phyloP scores from a whole-genome alignment of 2,329 filamentous ascomycete species.

The Boeremia lycopersici region DNA sequence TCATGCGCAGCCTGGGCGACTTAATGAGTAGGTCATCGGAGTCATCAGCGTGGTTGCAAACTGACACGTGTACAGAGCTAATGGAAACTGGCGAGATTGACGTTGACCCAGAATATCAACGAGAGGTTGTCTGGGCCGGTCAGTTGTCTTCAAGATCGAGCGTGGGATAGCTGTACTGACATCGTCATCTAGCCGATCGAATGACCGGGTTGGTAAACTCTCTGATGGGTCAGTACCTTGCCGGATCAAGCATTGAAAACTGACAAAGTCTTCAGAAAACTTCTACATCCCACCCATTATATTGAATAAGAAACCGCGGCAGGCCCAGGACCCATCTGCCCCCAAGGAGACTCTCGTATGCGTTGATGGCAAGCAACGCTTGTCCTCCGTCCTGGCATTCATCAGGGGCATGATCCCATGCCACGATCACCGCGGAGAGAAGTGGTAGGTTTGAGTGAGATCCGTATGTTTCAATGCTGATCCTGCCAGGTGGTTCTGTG shows the following conservation, averaged over 20 bases:
- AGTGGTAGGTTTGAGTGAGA: conserved; percentile 45
- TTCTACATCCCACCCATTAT: conserved; percentile 57
- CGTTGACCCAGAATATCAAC: conserved; percentile 55
- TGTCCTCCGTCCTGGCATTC: conserved; percentile 54
- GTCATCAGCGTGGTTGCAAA: neutral
- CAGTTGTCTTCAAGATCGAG: conserved; percentile 2
- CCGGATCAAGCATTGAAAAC: neutral
- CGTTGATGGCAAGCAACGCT: conserved; percentile 57
- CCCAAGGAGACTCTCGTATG: conserved; percentile 43
- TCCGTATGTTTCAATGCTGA: neutral
- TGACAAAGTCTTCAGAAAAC: conserved; percentile 33
- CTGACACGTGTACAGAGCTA: conserved; percentile 19
- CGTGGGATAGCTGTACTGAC: neutral
- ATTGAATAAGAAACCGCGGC: conserved; percentile 47
- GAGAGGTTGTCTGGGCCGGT: conserved; percentile 54
- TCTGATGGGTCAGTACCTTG: conserved; percentile 35
- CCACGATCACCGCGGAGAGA: conserved; percentile 48
- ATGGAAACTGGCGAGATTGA: conserved; percentile 40
- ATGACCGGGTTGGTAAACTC: conserved; percentile 46
- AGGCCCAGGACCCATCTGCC: conserved; percentile 16
- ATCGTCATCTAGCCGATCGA: conserved; percentile 26
- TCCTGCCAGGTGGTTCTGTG: conserved; percentile 33
- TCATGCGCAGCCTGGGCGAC: conserved; percentile 28
- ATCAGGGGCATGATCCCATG: conserved; percentile 54
- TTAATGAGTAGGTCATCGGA: conserved; percentile 33